Conservation (phyloP, 2,329 filamentous ascomycete species). For the Neofusicoccum cordaticola region DNA sequence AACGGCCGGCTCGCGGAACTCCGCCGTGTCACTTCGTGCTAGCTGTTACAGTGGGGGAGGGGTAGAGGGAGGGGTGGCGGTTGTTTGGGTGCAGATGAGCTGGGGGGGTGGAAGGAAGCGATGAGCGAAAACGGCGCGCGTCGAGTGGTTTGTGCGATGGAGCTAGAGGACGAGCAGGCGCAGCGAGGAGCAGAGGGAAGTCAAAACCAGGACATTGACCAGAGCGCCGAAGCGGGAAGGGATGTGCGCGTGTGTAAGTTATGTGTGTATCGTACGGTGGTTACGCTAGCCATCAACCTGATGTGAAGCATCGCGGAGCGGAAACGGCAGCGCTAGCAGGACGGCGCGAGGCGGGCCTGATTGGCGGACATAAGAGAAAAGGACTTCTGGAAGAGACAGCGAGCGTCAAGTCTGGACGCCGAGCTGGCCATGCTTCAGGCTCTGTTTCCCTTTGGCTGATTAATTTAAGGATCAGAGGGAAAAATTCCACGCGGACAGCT, state of each 20-base stretch:
- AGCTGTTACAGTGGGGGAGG: constrained; percentile 11
- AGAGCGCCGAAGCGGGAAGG: not conserved
- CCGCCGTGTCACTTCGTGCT: constrained; percentile 2
- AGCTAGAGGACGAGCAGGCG: not conserved
- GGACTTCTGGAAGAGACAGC: not conserved
- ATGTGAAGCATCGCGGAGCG: constrained; percentile 1
- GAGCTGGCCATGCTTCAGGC: not conserved
- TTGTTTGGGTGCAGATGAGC: constrained; percentile 2
- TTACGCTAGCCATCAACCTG: constrained; percentile 7
- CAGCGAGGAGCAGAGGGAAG: not conserved
- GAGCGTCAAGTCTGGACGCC: not conserved
- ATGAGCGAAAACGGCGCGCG: not conserved
- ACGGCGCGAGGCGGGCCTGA: not conserved
- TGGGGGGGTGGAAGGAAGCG: constrained; percentile 9
- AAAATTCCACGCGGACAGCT: not conserved
- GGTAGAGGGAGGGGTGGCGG: constrained; percentile 5
- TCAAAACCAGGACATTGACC: not conserved
- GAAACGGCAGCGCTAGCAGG: not conserved
- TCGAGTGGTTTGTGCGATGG: constrained; percentile 5
- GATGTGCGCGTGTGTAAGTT: constrained; percentile 3
- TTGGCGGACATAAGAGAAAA: not conserved
- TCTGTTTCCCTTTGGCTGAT: constrained; percentile 1
- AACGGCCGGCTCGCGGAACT: not conserved
- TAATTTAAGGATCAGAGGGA: constrained; percentile 7
- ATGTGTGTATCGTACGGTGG: not conserved